phyloP scores from a whole-genome alignment of 768 basidiomycete genomes.

The Pleurotus tuoliensis region DNA sequence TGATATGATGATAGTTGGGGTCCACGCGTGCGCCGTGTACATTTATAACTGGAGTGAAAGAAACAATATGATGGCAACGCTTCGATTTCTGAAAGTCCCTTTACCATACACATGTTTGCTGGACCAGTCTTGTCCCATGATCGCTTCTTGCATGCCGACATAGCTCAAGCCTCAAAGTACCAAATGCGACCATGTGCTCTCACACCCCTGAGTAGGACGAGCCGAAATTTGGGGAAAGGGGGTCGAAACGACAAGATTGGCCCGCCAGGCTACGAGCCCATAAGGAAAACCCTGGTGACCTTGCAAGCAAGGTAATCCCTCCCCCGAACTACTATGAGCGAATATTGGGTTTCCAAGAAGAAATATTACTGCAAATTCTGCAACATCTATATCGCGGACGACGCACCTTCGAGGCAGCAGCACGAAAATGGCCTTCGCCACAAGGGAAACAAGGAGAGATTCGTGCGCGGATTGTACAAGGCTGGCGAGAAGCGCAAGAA shows the following conservation, averaged over 20 bases:
- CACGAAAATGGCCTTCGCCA: conserved; percentile 94
- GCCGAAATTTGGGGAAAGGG: no score
- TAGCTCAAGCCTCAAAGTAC: no score
- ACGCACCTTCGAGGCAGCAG: conserved; percentile 84
- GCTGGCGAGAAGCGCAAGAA: conserved; percentile 83
- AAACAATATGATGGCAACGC: background rate
- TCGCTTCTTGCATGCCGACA: no score
- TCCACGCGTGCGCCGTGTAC: background rate
- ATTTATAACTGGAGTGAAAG: background rate
- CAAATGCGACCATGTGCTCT: no score
- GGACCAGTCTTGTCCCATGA: no score
- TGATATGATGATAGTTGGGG: background rate
- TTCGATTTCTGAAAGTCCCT: background rate
- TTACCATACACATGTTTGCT: no score
- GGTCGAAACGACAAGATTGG: no score
- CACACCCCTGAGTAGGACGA: no score
- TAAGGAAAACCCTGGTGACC: no score
- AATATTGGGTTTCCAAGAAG: conserved; percentile 92
- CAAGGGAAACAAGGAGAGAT: conserved; percentile 91
- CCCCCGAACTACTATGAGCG: conserved; percentile 54
- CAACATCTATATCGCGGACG: conserved; percentile 94
- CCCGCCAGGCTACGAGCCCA: no score
- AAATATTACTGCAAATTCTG: conserved; percentile 97
- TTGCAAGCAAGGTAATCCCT: background rate
- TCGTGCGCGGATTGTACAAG: conserved; percentile 91